These are phyloP conservation scores for Phialocephala subalpina DNA, from an alignment of 2,329 filamentous ascomycete species.

Conservation along the genomic window DNA sequence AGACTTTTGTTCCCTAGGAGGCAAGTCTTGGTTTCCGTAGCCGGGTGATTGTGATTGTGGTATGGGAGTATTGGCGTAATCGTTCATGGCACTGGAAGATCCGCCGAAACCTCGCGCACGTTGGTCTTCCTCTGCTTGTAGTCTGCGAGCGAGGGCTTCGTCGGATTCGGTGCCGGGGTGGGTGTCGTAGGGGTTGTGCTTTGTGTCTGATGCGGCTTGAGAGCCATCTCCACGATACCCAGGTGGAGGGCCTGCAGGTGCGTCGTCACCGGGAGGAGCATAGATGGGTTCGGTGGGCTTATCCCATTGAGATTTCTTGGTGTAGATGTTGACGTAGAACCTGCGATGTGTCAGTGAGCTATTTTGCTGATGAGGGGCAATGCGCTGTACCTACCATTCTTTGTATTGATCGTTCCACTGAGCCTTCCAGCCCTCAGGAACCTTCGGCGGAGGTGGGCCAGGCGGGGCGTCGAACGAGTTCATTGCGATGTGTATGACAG, in stretches of 20 bases:
- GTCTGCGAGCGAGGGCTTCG: constrained; percentile 74
- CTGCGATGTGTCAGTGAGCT: constrained; percentile 51
- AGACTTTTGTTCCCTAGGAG: constrained; percentile 51
- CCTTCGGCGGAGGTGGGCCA: constrained; percentile 56
- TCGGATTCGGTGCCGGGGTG: constrained; percentile 62
- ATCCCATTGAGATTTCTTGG: constrained; percentile 92
- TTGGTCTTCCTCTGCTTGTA: constrained; percentile 86
- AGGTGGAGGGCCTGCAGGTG: constrained; percentile 70
- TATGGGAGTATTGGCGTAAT: constrained; percentile 42
- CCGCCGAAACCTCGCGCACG: constrained; percentile 49
- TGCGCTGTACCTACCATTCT: constrained; percentile 74
- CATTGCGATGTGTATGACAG: constrained; percentile 30
- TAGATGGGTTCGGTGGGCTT: constrained; percentile 76
- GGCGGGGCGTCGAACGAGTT: constrained; percentile 41
- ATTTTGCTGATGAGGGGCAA: neutral
- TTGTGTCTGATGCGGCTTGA: constrained; percentile 54
- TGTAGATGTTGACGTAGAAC: constrained; percentile 92
- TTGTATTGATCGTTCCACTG: constrained; percentile 89
- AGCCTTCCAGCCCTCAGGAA: constrained; percentile 83
- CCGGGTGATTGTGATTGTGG: constrained; percentile 21
- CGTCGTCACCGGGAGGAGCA: constrained; percentile 59
- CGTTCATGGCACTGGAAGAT: constrained; percentile 29
- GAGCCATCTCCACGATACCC: constrained; percentile 51
- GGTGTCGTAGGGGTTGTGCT: constrained; percentile 74
- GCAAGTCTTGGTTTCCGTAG: constrained; percentile 45